phyloP scores from a whole-genome alignment of 2,329 filamentous ascomycete genomes.

The Fusarium torreyae region DNA sequence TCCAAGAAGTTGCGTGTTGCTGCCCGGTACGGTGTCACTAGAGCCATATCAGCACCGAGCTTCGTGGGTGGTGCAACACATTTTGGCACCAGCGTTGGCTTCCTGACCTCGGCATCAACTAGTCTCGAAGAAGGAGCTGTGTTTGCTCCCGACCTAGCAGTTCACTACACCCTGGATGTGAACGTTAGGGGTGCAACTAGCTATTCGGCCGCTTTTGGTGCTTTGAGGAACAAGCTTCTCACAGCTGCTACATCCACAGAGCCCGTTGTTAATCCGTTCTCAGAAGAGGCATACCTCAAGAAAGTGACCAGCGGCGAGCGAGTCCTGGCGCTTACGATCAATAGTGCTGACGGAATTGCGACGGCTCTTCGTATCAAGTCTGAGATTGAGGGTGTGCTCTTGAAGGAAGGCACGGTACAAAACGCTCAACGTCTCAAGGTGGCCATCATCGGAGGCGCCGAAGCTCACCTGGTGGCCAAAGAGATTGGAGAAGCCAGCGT shows the following conservation, averaged over 20 bases:
- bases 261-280: slow-evolving; percentile 58
- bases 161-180: slow-evolving; percentile 71
- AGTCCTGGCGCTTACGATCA: slow-evolving; percentile 70
- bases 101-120: slow-evolving; percentile 66
- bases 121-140: slow-evolving; percentile 65
- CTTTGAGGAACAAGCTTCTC: slow-evolving; percentile 68
- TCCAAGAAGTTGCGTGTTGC: slow-evolving; percentile 70
- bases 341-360: slow-evolving; percentile 75
- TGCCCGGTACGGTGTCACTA: slow-evolving; percentile 70
- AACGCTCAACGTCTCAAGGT: slow-evolving; percentile 61
- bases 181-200: slow-evolving; percentile 60
- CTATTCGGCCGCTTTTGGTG: slow-evolving; percentile 68
- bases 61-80: slow-evolving; percentile 61
- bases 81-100: slow-evolving; percentile 72
- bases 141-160: slow-evolving; percentile 67
- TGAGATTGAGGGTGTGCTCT: slow-evolving; percentile 64
- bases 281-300: slow-evolving; percentile 66
- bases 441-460: slow-evolving; percentile 73
- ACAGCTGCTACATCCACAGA: slow-evolving; percentile 61
- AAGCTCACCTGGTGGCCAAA: slow-evolving; percentile 71
- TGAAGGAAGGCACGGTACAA: slow-evolving; percentile 13
- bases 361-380: slow-evolving; percentile 71
- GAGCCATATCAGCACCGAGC: slow-evolving; percentile 70
- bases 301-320: slow-evolving; percentile 68
- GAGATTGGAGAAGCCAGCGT: slow-evolving; percentile 71